Evolutionary conservation across 768 basidiomycete species (phyloP).

Genomic region (Serendipita indica): DNA sequence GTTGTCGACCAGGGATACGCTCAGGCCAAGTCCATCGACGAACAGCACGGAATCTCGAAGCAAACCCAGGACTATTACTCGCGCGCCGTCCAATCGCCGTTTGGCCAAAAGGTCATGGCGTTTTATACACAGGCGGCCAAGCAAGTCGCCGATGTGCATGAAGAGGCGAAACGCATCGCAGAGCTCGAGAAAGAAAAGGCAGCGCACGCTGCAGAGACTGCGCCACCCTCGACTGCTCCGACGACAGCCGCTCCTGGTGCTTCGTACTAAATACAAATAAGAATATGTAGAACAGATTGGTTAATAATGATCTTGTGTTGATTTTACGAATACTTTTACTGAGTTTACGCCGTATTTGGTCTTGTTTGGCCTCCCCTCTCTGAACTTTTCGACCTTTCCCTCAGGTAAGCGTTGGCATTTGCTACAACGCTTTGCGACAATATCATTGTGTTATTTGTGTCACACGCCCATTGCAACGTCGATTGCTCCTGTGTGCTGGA

Average conservation of each 20-base stretch:
- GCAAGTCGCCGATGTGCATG: conserved; percentile 82
- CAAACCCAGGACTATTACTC: conserved; percentile 63
- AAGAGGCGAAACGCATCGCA: conserved; percentile 77
- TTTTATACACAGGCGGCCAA: conserved; percentile 88
- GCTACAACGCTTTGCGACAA: too few relatives aligned
- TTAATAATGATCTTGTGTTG: too few relatives aligned
- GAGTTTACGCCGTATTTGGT: too few relatives aligned
- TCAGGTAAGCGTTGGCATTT: too few relatives aligned
- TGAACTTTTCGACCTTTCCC: too few relatives aligned
- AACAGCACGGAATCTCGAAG: conserved; percentile 64
- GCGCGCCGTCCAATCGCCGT: conserved; percentile 56
- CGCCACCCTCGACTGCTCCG: background rate
- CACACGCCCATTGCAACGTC: too few relatives aligned
- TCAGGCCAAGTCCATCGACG: conserved; percentile 61
- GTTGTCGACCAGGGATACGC: conserved; percentile 48
- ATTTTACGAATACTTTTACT: too few relatives aligned
- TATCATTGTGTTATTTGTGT: too few relatives aligned
- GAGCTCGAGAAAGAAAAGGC: conserved; percentile 34
- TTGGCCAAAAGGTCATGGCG: conserved; percentile 52
- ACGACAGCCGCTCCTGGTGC: background rate
- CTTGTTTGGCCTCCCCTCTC: too few relatives aligned
- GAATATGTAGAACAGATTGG: too few relatives aligned
- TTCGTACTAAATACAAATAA: background rate
- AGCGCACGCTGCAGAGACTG: background rate
- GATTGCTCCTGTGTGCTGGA: too few relatives aligned